Base-by-base conservation (phyloP, 768 basidiomycete species). In the Russula brevipes region DNA sequence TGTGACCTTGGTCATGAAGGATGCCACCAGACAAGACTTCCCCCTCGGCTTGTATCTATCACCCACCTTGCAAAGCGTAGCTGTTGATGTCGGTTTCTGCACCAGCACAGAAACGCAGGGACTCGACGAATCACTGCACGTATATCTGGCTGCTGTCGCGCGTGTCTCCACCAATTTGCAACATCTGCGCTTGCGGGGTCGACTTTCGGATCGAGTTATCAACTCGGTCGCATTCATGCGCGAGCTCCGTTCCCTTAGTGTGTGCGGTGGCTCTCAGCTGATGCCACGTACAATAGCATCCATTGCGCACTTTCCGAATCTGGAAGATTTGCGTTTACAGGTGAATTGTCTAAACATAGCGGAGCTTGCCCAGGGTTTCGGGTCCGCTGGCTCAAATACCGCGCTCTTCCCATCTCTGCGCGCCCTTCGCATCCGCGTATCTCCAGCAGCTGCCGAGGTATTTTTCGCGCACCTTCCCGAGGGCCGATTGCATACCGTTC, bases 301-400 rank as follows among this genome's bases (percentile, higher is more conserved):
- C 19, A 56, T 68, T 24, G 45, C 61, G 6, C 31, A 49, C 45
- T 68, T 68, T 45, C 55, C 61, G n/a, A 60, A 54, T 46, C 61
- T 68, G 46, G 46, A 61, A 31, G 66, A 68, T 31, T 49, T 68
- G 39, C 65, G 65, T 53, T 45, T 68, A 41, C 67, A 68, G 55
- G 49, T 68, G 17, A 52, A 68, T 49, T 59, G 55, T 46, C 51
- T 60, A 49, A 60, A 63, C 51, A 38, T 39, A 47, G 30, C 51
- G 14, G 57, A 53, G 35, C 59, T 68, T 33, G 36, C 52, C n/a
- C 59, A 68, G 11, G 53, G 57, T 7, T 54, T 68, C 9, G 47
- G 14, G 35, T 46, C 42, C 11, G 52, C 49, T 30, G 30, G 39
- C 41, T 36, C 51, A 38, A 55, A 55, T 54, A 41, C 57, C 33